Evolutionary conservation across 805 yeast species (phyloP).

Genomic region (Vanderwaltozyma tropicalis): DNA sequence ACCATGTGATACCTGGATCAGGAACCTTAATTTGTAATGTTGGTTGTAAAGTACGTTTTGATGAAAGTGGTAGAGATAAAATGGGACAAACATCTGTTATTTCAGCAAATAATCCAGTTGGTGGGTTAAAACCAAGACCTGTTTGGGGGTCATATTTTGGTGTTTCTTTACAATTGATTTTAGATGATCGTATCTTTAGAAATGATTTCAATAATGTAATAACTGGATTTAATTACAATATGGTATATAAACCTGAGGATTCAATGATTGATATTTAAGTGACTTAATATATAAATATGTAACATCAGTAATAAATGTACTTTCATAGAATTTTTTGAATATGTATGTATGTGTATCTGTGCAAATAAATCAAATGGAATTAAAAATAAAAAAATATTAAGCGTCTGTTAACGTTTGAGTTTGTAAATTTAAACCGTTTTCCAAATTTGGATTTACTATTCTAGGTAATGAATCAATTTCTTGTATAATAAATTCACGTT

Average conservation of each 20-base stretch:
- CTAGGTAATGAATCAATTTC: conserved; percentile 67
- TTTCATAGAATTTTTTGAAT: too few species aligned
- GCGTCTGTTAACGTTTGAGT: not conserved
- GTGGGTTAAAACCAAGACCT: conserved; percentile 32
- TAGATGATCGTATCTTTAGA: conserved; percentile 38
- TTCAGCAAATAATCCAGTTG: conserved; percentile 4
- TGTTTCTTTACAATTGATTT: conserved; percentile 44
- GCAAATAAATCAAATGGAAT: not conserved
- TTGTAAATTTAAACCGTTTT: not conserved
- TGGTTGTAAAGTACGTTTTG: conserved; percentile 56
- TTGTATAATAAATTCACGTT: conserved; percentile 66
- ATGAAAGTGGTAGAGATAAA: conserved; percentile 62
- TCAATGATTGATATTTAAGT: conserved; percentile 25
- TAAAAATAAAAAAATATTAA: too few species aligned
- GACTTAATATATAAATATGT: too few species aligned
- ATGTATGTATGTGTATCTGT: not conserved
- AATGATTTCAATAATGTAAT: conserved; percentile 32
- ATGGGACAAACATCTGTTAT: conserved; percentile 55
- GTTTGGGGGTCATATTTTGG: conserved; percentile 68
- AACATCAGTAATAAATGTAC: too few species aligned
- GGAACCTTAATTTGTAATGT: conserved; percentile 42
- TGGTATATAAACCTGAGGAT: conserved; percentile 53
- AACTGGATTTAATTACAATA: conserved; percentile 52
- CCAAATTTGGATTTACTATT: conserved; percentile 29
- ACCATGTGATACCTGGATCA: conserved; percentile 59